Evolutionary conservation across 495 filamentous ascomycete genomes (phyloP).

Genomic region (Paragyromitra xinjiangensis): DNA sequence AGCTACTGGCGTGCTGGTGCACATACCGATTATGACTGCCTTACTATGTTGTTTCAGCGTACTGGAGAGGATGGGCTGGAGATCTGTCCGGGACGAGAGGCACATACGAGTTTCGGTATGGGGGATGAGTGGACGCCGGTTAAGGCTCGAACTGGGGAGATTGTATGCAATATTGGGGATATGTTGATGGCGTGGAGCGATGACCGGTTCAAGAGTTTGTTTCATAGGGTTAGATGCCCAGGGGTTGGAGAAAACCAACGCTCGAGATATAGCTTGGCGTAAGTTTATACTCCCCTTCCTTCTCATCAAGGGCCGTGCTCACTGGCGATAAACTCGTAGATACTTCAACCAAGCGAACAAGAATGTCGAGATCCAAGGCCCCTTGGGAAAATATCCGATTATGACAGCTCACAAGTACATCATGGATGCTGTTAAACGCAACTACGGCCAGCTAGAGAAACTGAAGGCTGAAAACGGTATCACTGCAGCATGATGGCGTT

Average conservation of each 20-base stretch:
- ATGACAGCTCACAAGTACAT: conserved; percentile 70
- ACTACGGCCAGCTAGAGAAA: conserved; percentile 62
- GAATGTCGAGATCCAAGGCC: conserved; percentile 69
- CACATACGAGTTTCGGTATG: conserved; percentile 67
- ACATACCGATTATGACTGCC: conserved; percentile 71
- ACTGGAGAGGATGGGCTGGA: conserved; percentile 70
- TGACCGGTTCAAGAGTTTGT: conserved; percentile 73
- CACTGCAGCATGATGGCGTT: neutral
- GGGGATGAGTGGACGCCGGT: conserved; percentile 72
- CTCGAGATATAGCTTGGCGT: conserved; percentile 69
- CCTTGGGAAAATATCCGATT: conserved; percentile 68
- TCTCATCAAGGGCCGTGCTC: neutral
- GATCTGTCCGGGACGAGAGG: conserved; percentile 72
- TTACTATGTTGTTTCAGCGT: conserved; percentile 73
- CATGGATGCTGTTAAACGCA: conserved; percentile 67
- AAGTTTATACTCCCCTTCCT: neutral
- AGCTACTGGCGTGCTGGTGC: conserved; percentile 71
- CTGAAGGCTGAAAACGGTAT: conserved; percentile 39
- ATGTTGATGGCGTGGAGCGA: conserved; percentile 75
- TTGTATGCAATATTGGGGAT: conserved; percentile 75
- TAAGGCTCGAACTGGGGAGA: conserved; percentile 66
- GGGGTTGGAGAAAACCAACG: conserved; percentile 66
- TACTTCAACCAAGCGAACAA: conserved; percentile 73
- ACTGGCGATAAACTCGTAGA: conserved; percentile 12
- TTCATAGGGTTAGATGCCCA: conserved; percentile 69